phyloP scores from a whole-genome alignment of 306 rosid species.

The Myrica gale region DNA sequence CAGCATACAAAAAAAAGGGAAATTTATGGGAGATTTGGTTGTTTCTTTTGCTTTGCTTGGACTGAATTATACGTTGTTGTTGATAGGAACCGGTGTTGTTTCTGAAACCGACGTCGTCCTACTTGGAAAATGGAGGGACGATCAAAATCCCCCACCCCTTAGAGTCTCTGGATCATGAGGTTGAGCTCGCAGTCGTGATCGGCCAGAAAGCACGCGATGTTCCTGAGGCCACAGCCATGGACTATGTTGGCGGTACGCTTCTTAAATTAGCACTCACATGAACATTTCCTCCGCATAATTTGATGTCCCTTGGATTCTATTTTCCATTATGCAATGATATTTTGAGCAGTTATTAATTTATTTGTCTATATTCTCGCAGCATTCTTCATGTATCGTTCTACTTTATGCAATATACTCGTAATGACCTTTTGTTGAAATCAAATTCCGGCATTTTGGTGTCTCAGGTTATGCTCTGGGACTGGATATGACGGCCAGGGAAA shows the following conservation, averaged over 20 bases:
- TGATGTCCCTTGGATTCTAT: too few relatives aligned
- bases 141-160: slow-evolving; percentile 79
- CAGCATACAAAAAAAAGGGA: background rate
- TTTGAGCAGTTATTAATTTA: background rate
- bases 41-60: background rate
- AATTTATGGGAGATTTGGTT: background rate
- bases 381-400: background rate
- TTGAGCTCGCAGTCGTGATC: slow-evolving; percentile 90
- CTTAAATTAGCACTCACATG: background rate
- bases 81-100: slow-evolving; percentile 82
- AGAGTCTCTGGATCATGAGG: slow-evolving; percentile 85
- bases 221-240: slow-evolving; percentile 74
- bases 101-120: slow-evolving; percentile 89
- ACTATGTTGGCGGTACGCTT: slow-evolving; percentile 68
- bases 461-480: slow-evolving; percentile 92
- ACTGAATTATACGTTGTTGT: background rate
- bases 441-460: slow-evolving; percentile 12
- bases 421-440: background rate
- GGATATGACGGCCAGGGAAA: slow-evolving; percentile 95
- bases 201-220: slow-evolving; percentile 84
- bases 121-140: slow-evolving; percentile 82
- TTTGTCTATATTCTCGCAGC: background rate
- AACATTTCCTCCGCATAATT: too few relatives aligned
- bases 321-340: too few relatives aligned
- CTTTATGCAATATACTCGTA: background rate